Base-by-base conservation (phyloP, 495 filamentous ascomycete species). In the Trichodelitschia bisporula region DNA sequence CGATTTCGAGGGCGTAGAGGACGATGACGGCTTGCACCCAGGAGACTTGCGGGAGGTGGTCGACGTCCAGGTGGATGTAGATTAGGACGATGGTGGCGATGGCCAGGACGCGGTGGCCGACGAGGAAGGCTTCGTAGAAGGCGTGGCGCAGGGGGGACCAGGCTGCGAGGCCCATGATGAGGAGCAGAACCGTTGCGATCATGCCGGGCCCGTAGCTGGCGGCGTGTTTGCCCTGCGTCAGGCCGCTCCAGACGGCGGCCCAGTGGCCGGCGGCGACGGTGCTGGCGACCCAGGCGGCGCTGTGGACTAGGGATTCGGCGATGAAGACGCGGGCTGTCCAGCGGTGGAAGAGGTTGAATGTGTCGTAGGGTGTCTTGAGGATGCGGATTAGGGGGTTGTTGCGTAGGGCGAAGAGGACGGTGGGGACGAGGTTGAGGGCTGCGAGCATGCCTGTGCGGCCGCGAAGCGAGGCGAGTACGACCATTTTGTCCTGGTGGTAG, bases 311-410 rank as follows among this genome's bases (percentile, higher is more conserved):
- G 6, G 67, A 53, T 46, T 95, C 77, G 13, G 84, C 18, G 15
- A 77, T 67, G 5, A 89, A 65, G n/a, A 93, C 66, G 15, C 86
- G 72, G 6, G 83, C 89, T 29, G 86, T 66, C 89, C 89, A 97
- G 26, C 89, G 69, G 50, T 97, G 86, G 15, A 97, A 53, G 13
- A 93, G 60, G 48, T 93, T 95, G 61, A 86, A 93, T 1, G 83
- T 89, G 54, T 97, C 89, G 53, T 93, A 97, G 45, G 77, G 83
- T 48, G 93, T 68, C 18, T 67, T 64, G 36, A 95, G 57, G 11
- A 90, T 48, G 1, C 58, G 46, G 37, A 92, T 92, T n/a, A 93
- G 54, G 11, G 78, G 78, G 46, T 91, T 95, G 55, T 95, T 95
- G 40, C 84, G 71, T 14, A 79, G 69, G 11, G 82, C 84, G 35